A percentile compares a stretch with the other conserved stretches of the same genome.
phyloP scores from a whole-genome alignment of 2,329 filamentous ascomycete genomes.

The Blumeriella jaapii region DNA sequence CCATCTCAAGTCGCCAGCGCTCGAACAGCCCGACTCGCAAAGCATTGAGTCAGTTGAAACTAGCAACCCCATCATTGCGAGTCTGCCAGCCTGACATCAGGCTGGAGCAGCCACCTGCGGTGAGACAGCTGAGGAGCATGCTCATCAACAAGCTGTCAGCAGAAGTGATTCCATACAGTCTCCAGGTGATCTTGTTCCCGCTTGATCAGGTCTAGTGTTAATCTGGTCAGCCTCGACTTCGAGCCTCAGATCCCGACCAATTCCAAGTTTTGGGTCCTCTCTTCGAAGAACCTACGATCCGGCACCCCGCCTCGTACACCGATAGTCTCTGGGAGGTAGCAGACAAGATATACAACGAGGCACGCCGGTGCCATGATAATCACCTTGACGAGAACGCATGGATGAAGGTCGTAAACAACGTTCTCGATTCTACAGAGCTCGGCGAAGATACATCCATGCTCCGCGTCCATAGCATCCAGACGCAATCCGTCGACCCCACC shows the following conservation, averaged over 20 bases:
- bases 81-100: slow-evolving; percentile 12
- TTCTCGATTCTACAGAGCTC: slow-evolving; percentile 13
- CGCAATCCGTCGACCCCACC: slow-evolving; percentile 11
- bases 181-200: slow-evolving; percentile 9
- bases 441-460: slow-evolving; percentile 12
- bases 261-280: slow-evolving; percentile 10
- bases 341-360: slow-evolving; percentile 15
- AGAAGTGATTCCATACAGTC: slow-evolving; percentile 12
- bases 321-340: slow-evolving; percentile 11
- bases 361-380: slow-evolving; percentile 12
- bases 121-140: slow-evolving; percentile 12
- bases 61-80: slow-evolving; percentile 11
- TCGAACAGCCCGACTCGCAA: slow-evolving; percentile 10
- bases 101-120: slow-evolving; percentile 9
- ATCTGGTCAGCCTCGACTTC: slow-evolving; percentile 12
- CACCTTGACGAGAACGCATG: slow-evolving; percentile 14
- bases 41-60: slow-evolving; percentile 10
- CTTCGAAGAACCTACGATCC: slow-evolving; percentile 8
- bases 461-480: slow-evolving; percentile 14
- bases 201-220: slow-evolving; percentile 6
- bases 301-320: slow-evolving; percentile 8
- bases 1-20: slow-evolving; percentile 11
- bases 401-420: slow-evolving; percentile 12
- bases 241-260: slow-evolving; percentile 10
- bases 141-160: slow-evolving; percentile 9